Percentiles rank a stretch among this genome's conserved stretches.
These are phyloP conservation scores for Epichloe uncinata DNA, from an alignment of 2,329 filamentous ascomycete species.

Conservation along the genomic window DNA sequence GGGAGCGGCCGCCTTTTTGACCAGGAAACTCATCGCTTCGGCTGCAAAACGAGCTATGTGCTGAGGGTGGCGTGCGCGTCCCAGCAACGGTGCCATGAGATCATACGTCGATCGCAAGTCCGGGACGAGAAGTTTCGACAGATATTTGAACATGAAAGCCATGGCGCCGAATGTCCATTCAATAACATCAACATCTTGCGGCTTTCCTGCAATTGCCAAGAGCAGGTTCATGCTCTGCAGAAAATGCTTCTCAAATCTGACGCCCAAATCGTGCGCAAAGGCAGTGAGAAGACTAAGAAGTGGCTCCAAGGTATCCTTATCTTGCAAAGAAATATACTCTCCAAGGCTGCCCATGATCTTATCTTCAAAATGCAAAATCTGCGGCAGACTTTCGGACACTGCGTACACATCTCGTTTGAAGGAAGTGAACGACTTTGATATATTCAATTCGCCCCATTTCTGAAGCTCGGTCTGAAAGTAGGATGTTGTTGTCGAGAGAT, in stretches of 20 bases:
- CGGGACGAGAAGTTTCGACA: conserved; percentile 74
- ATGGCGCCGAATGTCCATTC: conserved; percentile 95
- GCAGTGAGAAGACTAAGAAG: conserved; percentile 79
- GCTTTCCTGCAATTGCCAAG: conserved; percentile 61
- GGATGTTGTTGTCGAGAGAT: conserved; percentile 64
- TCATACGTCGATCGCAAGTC: conserved; percentile 76
- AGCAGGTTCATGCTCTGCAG: conserved; percentile 61
- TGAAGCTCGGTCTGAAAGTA: conserved; percentile 74
- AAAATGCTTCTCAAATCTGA: conserved; percentile 81
- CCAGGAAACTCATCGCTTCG: conserved; percentile 85
- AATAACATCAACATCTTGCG: conserved; percentile 74
- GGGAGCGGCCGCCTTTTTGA: conserved; percentile 73
- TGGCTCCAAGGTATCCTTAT: conserved; percentile 72
- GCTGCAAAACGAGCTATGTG: conserved; percentile 89
- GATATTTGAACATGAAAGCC: conserved; percentile 94
- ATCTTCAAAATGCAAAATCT: conserved; percentile 82
- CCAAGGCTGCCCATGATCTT: conserved; percentile 69
- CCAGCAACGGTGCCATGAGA: conserved; percentile 71
- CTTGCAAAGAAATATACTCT: conserved; percentile 62
- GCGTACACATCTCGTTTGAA: conserved; percentile 66
- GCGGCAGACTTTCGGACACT: conserved; percentile 77
- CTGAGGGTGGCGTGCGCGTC: conserved; percentile 66
- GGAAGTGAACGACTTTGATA: conserved; percentile 64
- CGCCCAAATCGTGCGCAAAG: conserved; percentile 86
- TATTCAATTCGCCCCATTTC: conserved; percentile 85